phyloP scores from a whole-genome alignment of 108 stramenopile genomes.

The Ochromonas danica region DNA sequence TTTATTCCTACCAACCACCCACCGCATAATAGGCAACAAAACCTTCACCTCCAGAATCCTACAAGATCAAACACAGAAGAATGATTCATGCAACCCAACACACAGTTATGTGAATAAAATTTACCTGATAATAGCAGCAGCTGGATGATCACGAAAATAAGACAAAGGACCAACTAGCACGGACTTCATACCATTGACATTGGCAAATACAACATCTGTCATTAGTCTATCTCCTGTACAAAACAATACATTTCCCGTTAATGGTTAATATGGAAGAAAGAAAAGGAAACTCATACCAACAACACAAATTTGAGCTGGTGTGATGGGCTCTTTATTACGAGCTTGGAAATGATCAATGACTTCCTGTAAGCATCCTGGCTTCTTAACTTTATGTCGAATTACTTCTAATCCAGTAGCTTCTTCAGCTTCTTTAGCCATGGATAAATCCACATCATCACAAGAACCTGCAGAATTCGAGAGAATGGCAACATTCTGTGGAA shows the following conservation, averaged over 20 bases:
- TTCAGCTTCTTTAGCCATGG: neutral
- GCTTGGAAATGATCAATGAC: neutral
- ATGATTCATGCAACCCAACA: neutral
- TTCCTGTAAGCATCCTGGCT: slow-evolving; percentile 2
- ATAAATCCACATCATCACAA: neutral
- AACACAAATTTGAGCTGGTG: neutral
- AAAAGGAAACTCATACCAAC: neutral
- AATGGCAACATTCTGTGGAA: slow-evolving; percentile 20
- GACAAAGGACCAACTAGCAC: neutral
- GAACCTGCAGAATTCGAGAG: slow-evolving; percentile 10
- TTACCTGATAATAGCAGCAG: neutral
- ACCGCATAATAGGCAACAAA: neutral
- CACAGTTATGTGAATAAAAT: neutral
- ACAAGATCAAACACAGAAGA: neutral
- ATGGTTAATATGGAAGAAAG: too few relatives aligned
- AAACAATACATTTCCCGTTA: too few relatives aligned
- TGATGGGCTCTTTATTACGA: neutral
- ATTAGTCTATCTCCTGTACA: neutral
- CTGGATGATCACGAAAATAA: slow-evolving; percentile 12
- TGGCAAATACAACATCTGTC: slow-evolving; percentile 26
- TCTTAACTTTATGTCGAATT: slow-evolving; percentile 4
- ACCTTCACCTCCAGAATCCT: slow-evolving; percentile 1
- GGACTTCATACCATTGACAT: slow-evolving; percentile 9
- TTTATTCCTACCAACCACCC: too few relatives aligned
- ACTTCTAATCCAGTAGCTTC: neutral